phyloP scores from a whole-genome alignment of 164 flowering plant genomes.

The Magnolia officinalis region DNA sequence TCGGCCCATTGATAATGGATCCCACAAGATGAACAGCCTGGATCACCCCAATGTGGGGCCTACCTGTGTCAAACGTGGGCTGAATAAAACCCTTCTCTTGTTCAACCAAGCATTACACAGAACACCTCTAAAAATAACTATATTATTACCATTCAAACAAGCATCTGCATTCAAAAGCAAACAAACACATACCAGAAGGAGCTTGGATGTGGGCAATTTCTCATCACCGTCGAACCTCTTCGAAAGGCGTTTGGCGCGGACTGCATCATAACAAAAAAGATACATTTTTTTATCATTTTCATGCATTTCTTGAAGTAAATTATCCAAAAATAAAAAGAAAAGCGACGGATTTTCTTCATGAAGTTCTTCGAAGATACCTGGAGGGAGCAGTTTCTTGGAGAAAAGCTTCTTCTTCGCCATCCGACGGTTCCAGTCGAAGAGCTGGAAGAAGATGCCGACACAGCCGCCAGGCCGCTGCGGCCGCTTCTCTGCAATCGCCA shows the following conservation, averaged over 20 bases:
- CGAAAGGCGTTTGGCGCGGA: constrained; percentile 47
- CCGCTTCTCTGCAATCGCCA: constrained; percentile 66
- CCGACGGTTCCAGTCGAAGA: constrained; percentile 85
- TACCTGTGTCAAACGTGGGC: too few species aligned
- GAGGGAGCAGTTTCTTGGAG: constrained; percentile 68
- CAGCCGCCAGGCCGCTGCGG: constrained; percentile 75
- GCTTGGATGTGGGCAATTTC: constrained; percentile 63
- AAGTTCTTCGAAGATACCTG: constrained; percentile 36
- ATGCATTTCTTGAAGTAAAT: not conserved
- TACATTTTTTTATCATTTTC: not conserved
- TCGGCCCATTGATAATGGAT: too few species aligned
- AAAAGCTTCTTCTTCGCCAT: constrained; percentile 83
- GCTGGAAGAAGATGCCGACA: constrained; percentile 85
- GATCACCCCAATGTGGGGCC: too few species aligned
- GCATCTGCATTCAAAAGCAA: not conserved
- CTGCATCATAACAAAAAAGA: constrained; percentile 19
- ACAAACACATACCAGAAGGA: constrained; percentile 52
- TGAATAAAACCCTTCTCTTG: too few species aligned
- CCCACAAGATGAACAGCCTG: too few species aligned
- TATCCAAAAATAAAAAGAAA: not conserved
- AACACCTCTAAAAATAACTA: not conserved
- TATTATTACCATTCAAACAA: not conserved
- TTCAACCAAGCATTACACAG: too few species aligned
- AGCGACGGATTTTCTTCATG: not conserved
- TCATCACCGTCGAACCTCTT: constrained; percentile 73